Conservation (phyloP, 768 basidiomycete species). For the Lactifluus subvellereus region DNA sequence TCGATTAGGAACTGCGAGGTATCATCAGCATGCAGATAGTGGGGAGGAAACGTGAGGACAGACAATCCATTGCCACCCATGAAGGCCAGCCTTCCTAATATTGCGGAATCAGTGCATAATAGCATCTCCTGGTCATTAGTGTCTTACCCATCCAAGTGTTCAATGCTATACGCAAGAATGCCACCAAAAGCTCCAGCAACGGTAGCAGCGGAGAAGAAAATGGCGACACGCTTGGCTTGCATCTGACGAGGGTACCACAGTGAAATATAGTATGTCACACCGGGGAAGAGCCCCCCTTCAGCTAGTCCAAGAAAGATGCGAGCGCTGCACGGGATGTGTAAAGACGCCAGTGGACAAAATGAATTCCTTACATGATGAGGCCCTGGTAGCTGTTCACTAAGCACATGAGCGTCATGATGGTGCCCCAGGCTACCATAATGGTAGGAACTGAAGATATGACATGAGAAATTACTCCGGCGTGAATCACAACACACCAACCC, state of each 20-base stretch:
- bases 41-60: constrained; percentile 24
- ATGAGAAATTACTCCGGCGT: background rate
- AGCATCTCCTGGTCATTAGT: background rate
- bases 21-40: background rate
- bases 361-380: constrained; percentile 30
- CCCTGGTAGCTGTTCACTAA: constrained; percentile 33
- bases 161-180: constrained; percentile 42
- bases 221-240: constrained; percentile 50
- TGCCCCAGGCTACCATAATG: constrained; percentile 38
- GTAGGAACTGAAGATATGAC: constrained; percentile 32
- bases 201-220: constrained; percentile 61
- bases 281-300: constrained; percentile 40
- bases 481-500: constrained; percentile 28
- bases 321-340: constrained; percentile 27
- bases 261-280: constrained; percentile 43
- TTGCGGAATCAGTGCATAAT: constrained; percentile 4
- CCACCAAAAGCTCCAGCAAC: constrained; percentile 47
- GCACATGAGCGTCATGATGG: constrained; percentile 37
- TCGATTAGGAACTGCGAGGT: constrained; percentile 40
- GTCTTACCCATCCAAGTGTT: constrained; percentile 40
- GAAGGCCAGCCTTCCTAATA: constrained; percentile 28
- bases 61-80: constrained; percentile 48
- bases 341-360: background rate
- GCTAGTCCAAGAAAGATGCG: constrained; percentile 43
- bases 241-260: constrained; percentile 58